Conservation (phyloP, 257 asterid genomes). For the Petunia secreta region DNA sequence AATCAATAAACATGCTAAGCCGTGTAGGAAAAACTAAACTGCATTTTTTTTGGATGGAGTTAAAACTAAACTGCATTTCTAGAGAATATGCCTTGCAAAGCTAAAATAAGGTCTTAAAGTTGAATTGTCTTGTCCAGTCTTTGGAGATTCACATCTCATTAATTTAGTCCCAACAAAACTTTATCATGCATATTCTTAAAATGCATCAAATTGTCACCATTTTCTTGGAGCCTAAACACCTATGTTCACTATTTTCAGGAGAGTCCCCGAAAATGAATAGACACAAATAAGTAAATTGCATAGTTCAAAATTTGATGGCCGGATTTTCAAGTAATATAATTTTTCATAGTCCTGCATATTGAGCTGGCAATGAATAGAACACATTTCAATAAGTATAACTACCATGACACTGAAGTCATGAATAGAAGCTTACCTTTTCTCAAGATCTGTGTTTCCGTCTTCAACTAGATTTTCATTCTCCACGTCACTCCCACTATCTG, state of each 20-base stretch:
- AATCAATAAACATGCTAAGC: background rate
- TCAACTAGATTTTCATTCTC: conserved; percentile 52
- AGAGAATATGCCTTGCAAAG: background rate
- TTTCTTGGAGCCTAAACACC: background rate
- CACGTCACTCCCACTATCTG: conserved; percentile 63
- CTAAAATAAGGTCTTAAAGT: background rate
- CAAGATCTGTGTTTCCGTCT: conserved; percentile 51
- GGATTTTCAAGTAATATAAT: conserved; percentile 2
- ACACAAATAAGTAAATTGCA: background rate
- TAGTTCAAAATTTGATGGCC: background rate
- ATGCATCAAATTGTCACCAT: background rate
- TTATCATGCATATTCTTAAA: background rate
- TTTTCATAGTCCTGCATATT: background rate
- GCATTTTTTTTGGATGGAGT: background rate
- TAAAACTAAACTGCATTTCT: background rate
- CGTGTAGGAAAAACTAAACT: background rate
- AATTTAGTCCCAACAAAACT: background rate
- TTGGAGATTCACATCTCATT: background rate
- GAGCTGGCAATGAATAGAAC: background rate
- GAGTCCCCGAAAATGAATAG: background rate
- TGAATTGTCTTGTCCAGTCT: background rate
- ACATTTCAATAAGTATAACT: background rate
- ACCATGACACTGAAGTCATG: background rate
- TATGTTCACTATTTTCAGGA: background rate
- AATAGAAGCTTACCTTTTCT: conserved; percentile 62